These are phyloP conservation scores for Tolypocladium pustulatum DNA, from an alignment of 2,329 filamentous ascomycete genomes.

Conservation along the genomic window DNA sequence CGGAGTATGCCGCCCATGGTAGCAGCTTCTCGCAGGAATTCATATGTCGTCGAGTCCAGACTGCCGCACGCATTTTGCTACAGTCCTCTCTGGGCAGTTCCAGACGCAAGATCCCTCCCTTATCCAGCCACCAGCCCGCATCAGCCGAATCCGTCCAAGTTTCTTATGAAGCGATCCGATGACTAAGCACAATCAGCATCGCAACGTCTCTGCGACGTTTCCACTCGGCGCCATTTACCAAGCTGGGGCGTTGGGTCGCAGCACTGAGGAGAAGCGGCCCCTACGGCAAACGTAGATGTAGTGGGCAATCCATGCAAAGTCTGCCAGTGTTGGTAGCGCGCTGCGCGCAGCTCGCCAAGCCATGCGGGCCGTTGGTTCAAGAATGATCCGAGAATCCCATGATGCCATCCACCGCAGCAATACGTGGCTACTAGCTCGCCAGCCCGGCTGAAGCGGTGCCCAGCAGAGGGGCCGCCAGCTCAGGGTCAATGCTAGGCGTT, in stretches of 20 bases:
- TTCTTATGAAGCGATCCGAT: not conserved
- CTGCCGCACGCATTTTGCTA: not conserved
- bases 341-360: not conserved
- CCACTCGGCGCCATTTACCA: not conserved
- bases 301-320: not conserved
- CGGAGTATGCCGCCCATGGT: not conserved
- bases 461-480: not conserved
- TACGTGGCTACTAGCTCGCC: not conserved
- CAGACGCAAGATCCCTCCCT: not conserved
- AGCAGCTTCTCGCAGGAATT: not conserved
- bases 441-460: not conserved
- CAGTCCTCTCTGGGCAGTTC: not conserved
- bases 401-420: not conserved
- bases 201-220: constrained; percentile 2
- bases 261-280: not conserved
- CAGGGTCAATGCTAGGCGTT: not conserved
- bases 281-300: not conserved
- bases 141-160: not conserved
- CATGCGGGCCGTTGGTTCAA: not conserved
- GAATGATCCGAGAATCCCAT: not conserved
- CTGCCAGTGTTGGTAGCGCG: not conserved
- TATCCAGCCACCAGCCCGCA: not conserved
- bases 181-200: not conserved
- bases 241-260: not conserved
- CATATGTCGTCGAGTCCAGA: not conserved